These are phyloP conservation scores for Penicillium polonicum DNA, from an alignment of 2,329 filamentous ascomycete species.

Conservation along the genomic window DNA sequence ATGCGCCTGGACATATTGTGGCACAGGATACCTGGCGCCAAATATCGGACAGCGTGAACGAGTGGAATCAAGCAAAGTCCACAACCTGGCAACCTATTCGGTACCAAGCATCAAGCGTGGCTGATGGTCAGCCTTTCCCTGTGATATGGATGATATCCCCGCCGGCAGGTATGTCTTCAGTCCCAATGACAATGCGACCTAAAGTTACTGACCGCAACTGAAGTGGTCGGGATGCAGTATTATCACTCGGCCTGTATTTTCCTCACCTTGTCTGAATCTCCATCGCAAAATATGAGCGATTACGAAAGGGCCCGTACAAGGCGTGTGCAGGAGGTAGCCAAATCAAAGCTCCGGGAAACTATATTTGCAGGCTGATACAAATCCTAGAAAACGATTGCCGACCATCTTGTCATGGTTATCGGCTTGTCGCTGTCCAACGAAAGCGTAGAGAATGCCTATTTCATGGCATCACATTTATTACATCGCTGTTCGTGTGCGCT, in stretches of 20 bases:
- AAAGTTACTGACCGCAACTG: not conserved
- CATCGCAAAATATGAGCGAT: constrained; percentile 24
- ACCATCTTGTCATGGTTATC: constrained; percentile 31
- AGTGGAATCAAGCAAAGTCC: constrained; percentile 33
- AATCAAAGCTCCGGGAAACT: not conserved
- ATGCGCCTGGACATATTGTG: constrained; percentile 21
- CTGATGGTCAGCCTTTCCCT: constrained; percentile 32
- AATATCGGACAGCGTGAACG: constrained; percentile 28
- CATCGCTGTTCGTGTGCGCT: constrained; percentile 30
- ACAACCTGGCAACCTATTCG: constrained; percentile 36
- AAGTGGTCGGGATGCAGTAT: constrained; percentile 41
- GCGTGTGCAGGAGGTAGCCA: constrained; percentile 30
- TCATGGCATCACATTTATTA: constrained; percentile 35
- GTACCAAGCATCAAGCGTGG: constrained; percentile 28
- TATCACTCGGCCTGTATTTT: constrained; percentile 38
- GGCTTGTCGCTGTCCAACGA: constrained; percentile 37
- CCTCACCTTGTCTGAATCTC: constrained; percentile 29
- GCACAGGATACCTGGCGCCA: constrained; percentile 26
- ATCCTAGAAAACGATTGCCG: constrained; percentile 29
- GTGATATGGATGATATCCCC: constrained; percentile 40
- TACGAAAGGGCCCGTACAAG: constrained; percentile 29
- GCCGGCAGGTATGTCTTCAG: constrained; percentile 30
- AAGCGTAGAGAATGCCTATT: constrained; percentile 35
- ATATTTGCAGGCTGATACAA: not conserved
- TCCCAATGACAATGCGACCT: not conserved